A percentile compares a stretch with the other conserved stretches of the same genome.
Evolutionary conservation across 768 basidiomycete species (phyloP).

Genomic region (Glaciozyma martinii): DNA sequence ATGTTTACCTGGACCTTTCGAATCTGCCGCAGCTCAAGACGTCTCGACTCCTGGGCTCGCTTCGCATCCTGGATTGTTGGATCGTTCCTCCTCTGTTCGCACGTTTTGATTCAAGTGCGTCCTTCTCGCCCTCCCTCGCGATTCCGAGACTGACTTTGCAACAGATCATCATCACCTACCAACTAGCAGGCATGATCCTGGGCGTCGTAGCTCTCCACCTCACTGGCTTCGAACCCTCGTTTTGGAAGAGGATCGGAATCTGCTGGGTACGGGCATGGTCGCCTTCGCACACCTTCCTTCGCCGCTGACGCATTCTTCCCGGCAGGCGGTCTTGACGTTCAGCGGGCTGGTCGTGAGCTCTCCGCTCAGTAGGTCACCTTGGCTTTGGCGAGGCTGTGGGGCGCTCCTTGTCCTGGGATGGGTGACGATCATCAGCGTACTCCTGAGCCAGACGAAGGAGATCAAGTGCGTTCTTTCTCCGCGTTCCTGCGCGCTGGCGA

Average conservation of each 20-base stretch:
- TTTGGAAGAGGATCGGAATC: slow-evolving; percentile 28
- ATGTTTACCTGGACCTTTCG: slow-evolving; percentile 35
- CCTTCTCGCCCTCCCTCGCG: background rate
- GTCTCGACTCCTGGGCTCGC: slow-evolving; percentile 29
- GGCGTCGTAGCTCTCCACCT: slow-evolving; percentile 24
- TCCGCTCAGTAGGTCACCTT: slow-evolving; percentile 26
- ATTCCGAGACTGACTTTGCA: too few relatives aligned
- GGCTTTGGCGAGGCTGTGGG: slow-evolving; percentile 31
- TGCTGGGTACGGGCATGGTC: slow-evolving; percentile 17
- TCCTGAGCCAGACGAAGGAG: slow-evolving; percentile 14
- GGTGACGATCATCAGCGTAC: slow-evolving; percentile 24
- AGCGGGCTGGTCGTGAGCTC: slow-evolving; percentile 24
- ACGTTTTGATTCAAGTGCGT: slow-evolving; percentile 30
- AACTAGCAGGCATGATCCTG: slow-evolving; percentile 31
- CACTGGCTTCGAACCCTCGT: slow-evolving; percentile 11
- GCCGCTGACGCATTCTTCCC: background rate
- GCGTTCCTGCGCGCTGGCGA: too few relatives aligned
- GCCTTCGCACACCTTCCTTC: background rate
- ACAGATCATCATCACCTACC: slow-evolving; percentile 31
- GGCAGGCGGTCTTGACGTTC: slow-evolving; percentile 15
- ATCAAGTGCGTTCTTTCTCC: slow-evolving; percentile 17
- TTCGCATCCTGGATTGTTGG: slow-evolving; percentile 33
- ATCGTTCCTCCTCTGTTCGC: slow-evolving; percentile 30
- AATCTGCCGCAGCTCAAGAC: slow-evolving; percentile 22
- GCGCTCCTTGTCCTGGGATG: slow-evolving; percentile 20